Base-by-base conservation (phyloP, 225 moss, liverwort and hornwort species). In the Physcomitrium patens region DNA sequence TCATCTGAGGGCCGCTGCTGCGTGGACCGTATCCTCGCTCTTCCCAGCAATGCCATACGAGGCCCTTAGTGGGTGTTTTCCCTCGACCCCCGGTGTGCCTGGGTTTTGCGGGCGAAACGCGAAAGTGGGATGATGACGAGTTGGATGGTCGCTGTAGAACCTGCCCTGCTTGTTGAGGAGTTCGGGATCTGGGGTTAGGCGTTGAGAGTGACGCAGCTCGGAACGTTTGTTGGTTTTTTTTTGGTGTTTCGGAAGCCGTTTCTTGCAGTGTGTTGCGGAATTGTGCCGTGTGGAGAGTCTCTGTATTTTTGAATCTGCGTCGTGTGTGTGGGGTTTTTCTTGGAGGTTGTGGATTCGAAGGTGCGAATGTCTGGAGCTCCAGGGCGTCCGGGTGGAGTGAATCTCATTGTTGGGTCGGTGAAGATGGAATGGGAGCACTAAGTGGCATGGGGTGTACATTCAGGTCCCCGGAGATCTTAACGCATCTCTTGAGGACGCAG, bases 401-500 rank as follows among this genome's bases (percentile, higher is more conserved):
- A 56, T 7, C 20, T 20, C 5, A 22, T 42, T 3, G 3, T 8
- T 37, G 18, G 11, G 31, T 37, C 2, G 31, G 7, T 57, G 56
- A 23, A 57, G 22, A 5, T 57, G 56, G 56, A 11, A 10, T 22
- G 53, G 18, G 0, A 37, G 62, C 53, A 46, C 19, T 7, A 22
- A 59, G 43, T 27, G 63, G 17, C 58, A 80, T 80, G 76, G 72
- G 69, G 69, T 73, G 58, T 52, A 72, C 69, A 53, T 80, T 80
- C 73, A 73, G 73, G 76, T 83, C 76, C 57, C 83, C 79, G 56
- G 79, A 83, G 67, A 62, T 54, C 75, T 47, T 19, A 0, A 68
- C 7, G 23, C 69, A 28, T 13, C 69, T 78, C 7, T 45, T 64
- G 77, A 45, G 50, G 52, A 31, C 51, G 11, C 18, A 49, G 23